A percentile compares a stretch with the other conserved stretches of the same genome.
Conservation (phyloP, 164 flowering plant species). For the Dillenia turbinata region DNA sequence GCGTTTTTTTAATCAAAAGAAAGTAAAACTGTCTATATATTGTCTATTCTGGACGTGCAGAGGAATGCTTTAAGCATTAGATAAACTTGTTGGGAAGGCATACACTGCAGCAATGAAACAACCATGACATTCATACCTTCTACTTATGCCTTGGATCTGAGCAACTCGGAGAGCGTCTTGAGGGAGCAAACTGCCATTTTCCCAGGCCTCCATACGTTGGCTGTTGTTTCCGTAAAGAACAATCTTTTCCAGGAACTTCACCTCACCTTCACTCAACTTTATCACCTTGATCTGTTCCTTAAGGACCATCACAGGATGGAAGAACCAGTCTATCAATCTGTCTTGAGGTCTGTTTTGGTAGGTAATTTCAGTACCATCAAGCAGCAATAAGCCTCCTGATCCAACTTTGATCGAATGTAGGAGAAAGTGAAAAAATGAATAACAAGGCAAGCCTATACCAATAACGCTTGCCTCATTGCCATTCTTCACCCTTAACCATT, state of each 20-base stretch:
- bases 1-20: neutral
- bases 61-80: neutral
- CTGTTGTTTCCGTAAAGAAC: conserved; percentile 46
- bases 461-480: conserved; percentile 37
- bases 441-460: conserved; percentile 64
- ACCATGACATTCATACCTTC: conserved; percentile 49
- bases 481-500: conserved; percentile 57
- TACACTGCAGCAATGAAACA: too few relatives aligned
- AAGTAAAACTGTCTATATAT: neutral
- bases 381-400: conserved; percentile 52
- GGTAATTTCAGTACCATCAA: conserved; percentile 61
- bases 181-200: conserved; percentile 51
- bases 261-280: conserved; percentile 49
- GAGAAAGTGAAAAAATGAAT: conserved; percentile 47
- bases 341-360: conserved; percentile 74
- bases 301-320: conserved; percentile 69
- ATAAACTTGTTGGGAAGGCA: too few relatives aligned
- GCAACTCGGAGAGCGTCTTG: conserved; percentile 70
- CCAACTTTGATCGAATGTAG: conserved; percentile 63
- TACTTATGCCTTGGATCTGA: conserved; percentile 81
- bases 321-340: conserved; percentile 83
- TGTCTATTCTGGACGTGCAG: neutral
- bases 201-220: conserved; percentile 60
- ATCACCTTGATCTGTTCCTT: conserved; percentile 73
- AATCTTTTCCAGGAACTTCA: conserved; percentile 58